Evolutionary conservation across 345 rosid genomes (phyloP).

Genomic region (Gossypium herbaceum): DNA sequence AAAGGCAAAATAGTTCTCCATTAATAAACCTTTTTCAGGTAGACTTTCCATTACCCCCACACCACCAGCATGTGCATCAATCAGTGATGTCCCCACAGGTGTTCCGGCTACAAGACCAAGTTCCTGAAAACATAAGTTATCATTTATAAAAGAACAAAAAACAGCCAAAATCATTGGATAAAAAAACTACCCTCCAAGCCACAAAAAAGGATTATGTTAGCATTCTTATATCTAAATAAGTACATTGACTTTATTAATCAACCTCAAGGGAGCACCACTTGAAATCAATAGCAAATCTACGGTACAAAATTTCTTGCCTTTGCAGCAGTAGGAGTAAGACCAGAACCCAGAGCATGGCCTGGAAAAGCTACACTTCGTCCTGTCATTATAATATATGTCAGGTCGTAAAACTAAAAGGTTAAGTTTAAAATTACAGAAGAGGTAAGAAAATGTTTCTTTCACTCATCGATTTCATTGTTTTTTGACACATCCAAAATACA

Average conservation of each 20-base stretch:
- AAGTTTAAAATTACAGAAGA: background rate
- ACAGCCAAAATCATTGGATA: background rate
- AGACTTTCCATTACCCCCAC: constrained; percentile 89
- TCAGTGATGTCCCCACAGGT: constrained; percentile 85
- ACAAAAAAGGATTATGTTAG: constrained; percentile 16
- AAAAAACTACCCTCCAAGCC: constrained; percentile 21
- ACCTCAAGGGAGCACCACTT: constrained; percentile 41
- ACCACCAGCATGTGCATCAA: constrained; percentile 99
- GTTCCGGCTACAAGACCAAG: constrained; percentile 73
- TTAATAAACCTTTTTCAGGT: constrained; percentile 50
- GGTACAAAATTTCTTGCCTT: constrained; percentile 63
- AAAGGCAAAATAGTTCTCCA: background rate
- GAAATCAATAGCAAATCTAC: constrained; percentile 40
- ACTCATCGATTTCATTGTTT: constrained; percentile 6
- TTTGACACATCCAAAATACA: background rate
- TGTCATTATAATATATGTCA: constrained; percentile 31
- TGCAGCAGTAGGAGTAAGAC: constrained; percentile 86
- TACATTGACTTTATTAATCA: constrained; percentile 27
- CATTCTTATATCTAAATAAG: constrained; percentile 29
- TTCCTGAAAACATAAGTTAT: constrained; percentile 47
- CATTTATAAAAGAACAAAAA: constrained; percentile 12
- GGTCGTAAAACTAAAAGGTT: background rate
- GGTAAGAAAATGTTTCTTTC: background rate
- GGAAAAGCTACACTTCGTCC: constrained; percentile 98
- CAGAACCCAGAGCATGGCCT: constrained; percentile 90